Percentiles rank a stretch among this genome's conserved stretches.
phyloP scores from a whole-genome alignment of 345 rosid species.

The Isatis tinctoria region DNA sequence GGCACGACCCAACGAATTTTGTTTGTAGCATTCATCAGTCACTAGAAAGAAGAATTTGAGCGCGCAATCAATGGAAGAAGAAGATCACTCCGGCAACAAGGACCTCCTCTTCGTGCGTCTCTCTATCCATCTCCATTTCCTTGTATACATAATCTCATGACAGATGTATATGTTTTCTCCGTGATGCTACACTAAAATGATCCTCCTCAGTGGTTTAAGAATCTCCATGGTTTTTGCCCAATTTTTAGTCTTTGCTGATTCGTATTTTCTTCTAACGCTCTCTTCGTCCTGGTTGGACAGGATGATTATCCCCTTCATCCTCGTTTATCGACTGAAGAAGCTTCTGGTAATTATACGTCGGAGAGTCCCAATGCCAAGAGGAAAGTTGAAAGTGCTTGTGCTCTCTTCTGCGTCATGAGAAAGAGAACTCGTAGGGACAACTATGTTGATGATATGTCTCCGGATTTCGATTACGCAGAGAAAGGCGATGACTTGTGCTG shows the following conservation, averaged over 20 bases:
- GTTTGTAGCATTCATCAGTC: too few species aligned
- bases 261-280: not conserved
- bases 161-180: not conserved
- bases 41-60: not conserved
- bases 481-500: not conserved
- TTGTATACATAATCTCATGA: too few species aligned
- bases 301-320: not conserved
- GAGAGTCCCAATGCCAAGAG: conserved; percentile 19
- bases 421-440: conserved; percentile 11
- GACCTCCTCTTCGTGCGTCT: not conserved
- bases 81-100: not conserved
- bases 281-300: not conserved
- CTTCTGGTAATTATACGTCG: not conserved
- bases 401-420: conserved; percentile 22
- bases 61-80: not conserved
- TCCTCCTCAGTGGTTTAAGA: not conserved
- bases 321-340: not conserved
- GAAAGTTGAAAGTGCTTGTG: conserved; percentile 12
- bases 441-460: not conserved
- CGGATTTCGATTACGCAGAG: not conserved
- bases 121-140: not conserved
- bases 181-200: not conserved
- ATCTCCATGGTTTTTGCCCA: not conserved
- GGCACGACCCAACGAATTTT: too few species aligned
- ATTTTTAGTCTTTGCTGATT: not conserved